Conservation (phyloP, 495 filamentous ascomycete species). For the Acidiella bohemica region DNA sequence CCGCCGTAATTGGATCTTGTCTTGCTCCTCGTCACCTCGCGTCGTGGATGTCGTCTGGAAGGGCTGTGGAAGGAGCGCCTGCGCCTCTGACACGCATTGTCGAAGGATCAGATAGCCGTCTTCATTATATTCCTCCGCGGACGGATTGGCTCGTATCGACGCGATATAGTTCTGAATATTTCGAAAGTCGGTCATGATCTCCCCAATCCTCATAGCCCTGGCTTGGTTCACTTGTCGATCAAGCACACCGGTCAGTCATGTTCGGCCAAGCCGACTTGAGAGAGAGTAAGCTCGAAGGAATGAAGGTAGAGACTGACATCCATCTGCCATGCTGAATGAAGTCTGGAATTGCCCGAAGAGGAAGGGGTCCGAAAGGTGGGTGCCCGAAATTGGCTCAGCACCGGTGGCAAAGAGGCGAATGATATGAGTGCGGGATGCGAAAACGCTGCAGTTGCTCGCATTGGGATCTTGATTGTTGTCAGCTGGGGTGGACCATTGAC, state of each 20-base stretch:
- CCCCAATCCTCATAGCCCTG: conserved; percentile 65
- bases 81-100: conserved; percentile 61
- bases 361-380: conserved; percentile 8
- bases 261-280: too few species aligned
- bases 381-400: conserved; percentile 1
- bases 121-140: conserved; percentile 57
- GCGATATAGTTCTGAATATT: conserved; percentile 70
- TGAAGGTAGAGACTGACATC: conserved; percentile 37
- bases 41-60: conserved; percentile 41
- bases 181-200: conserved; percentile 75
- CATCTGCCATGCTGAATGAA: conserved; percentile 41
- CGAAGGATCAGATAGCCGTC: conserved; percentile 65
- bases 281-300: conserved; percentile 1
- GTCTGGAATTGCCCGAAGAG: conserved; percentile 4
- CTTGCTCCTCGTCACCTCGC: conserved; percentile 50
- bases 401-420: conserved; percentile 6
- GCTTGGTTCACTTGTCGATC: conserved; percentile 59
- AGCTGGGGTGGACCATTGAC: background rate
- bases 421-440: background rate
- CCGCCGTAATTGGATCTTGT: conserved; percentile 64
- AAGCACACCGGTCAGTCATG: conserved; percentile 5
- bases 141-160: conserved; percentile 46
- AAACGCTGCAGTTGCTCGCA: conserved; percentile 3
- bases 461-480: too few species aligned
- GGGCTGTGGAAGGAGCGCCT: conserved; percentile 57